Evolutionary conservation across 345 rosid species (phyloP).

Genomic region (Raphanus raphanistrum): DNA sequence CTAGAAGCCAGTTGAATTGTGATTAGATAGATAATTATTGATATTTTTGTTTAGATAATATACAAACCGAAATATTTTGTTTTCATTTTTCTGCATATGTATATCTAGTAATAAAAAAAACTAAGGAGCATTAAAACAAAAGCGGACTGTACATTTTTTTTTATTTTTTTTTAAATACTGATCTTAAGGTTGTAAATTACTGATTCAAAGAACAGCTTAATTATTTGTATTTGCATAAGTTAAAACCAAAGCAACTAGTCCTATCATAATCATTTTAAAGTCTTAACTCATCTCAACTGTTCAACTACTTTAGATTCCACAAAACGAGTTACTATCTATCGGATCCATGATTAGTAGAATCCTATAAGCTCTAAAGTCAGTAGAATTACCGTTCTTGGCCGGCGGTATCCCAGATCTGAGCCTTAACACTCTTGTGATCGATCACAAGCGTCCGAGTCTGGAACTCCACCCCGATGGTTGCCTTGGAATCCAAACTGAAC

Average conservation of each 20-base stretch:
- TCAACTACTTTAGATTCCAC: not conserved
- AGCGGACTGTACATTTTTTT: too few species aligned
- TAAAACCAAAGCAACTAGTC: not conserved
- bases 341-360: not conserved
- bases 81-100: too few species aligned
- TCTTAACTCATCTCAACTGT: not conserved
- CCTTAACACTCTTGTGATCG: conserved; percentile 84
- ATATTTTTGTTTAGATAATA: too few species aligned
- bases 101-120: too few species aligned
- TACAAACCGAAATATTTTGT: too few species aligned
- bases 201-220: too few species aligned
- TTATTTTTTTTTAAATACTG: too few species aligned
- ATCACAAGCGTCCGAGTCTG: conserved; percentile 84
- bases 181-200: too few species aligned
- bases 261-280: not conserved
- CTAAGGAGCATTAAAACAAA: too few species aligned
- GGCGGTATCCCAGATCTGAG: conserved; percentile 99
- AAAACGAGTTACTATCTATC: not conserved
- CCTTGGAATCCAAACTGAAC: conserved; percentile 84
- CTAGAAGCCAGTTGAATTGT: too few species aligned
- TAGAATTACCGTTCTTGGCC: conserved; percentile 78
- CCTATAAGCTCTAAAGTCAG: conserved; percentile 17
- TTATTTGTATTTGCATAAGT: too few species aligned
- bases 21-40: too few species aligned
- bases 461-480: conserved; percentile 95